Evolutionary conservation across 2,329 filamentous ascomycete species (phyloP), one percentile per base, ranked within the genome.

Genomic region (Podosphaera fusca): DNA sequence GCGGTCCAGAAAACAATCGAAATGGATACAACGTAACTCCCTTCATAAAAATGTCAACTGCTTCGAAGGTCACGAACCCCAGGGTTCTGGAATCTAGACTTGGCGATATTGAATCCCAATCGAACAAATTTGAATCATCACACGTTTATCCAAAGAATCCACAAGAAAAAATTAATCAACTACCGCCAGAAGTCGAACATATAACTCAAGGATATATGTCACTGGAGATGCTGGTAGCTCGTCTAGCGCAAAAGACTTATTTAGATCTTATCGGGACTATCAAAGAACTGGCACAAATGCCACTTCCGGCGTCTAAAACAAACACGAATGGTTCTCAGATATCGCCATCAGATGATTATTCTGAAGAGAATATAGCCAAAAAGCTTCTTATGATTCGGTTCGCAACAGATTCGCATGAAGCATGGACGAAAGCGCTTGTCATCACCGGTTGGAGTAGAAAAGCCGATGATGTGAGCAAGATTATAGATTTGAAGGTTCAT

Each of bases 341-440:
- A 35, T 64, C 69, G 35, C 69, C 68, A 56, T 63, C 66, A 2
- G 77, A 81, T 57, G 81, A 85, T 64, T 73, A 70, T 29, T 82
- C 80, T 1, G 67, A 69, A 45, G 80, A 82, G 59, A 90, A 87
- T 65, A 65, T 85, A 10, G 74, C 76, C 36, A 95, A 94, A 71
- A 95, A 95, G 70, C 71, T 79, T 34, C 70, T 74, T 40, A 69
- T 95, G 56, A 70, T 95, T 59, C 79, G 85, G 49, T 94, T 92
- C 70, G 81, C 85, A 7, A 83, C 90, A 67, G 78, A 81, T 30
- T 80, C 84, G 65, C 83, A 95, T 65, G 81, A 83, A 35, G 87
- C 87, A 71, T 96, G 94, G 74, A 87, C 94, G 68, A 96, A 98
- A 71, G 79, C 89, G 6, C 75, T 95, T 29, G 87, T 98, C 30